Conservation (phyloP, 441 rosid genomes). For the Macaranga tanarius region DNA sequence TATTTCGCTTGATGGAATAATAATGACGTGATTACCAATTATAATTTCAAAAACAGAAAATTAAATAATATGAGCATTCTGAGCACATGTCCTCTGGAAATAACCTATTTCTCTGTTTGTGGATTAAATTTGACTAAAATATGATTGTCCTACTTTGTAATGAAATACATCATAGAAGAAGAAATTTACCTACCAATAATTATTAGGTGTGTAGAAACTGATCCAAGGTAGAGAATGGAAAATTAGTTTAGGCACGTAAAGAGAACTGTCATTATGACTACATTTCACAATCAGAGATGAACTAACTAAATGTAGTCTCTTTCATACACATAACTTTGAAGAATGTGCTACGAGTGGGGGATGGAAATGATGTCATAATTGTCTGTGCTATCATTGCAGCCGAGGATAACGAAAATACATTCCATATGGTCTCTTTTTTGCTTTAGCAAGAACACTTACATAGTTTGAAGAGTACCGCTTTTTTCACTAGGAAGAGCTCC, state of each 20-base stretch:
- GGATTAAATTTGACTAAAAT: background rate
- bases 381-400: background rate
- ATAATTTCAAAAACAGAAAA: background rate
- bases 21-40: background rate
- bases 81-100: background rate
- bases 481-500: slow-evolving; percentile 25
- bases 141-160: too few species aligned
- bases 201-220: background rate
- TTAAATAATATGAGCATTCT: background rate
- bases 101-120: too few species aligned
- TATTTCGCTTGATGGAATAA: background rate
- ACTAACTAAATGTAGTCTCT: background rate
- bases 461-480: slow-evolving; percentile 22
- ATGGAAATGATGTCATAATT: background rate
- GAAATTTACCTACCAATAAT: background rate
- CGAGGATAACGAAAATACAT: background rate
- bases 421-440: background rate
- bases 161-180: background rate
- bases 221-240: background rate
- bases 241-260: background rate
- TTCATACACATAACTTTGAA: background rate
- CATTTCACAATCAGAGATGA: background rate
- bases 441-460: slow-evolving; percentile 19
- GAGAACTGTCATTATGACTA: background rate
- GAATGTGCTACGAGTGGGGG: background rate